Conservation (phyloP, 2,329 filamentous ascomycete species). For the Clonostachys solani region DNA sequence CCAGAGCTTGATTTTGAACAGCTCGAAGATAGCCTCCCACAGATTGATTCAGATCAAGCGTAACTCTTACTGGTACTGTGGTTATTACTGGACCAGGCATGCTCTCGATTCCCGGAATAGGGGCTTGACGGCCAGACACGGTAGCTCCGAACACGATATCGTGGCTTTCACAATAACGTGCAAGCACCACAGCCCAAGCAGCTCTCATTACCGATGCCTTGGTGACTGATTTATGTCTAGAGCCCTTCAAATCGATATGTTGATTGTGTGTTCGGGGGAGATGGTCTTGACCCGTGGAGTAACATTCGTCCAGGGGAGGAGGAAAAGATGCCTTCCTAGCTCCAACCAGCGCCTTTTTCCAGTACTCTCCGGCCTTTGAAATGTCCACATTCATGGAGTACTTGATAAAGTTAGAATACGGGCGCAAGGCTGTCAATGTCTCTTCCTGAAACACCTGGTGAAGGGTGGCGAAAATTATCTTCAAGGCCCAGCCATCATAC, state of each 20-base stretch:
- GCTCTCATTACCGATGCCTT: conserved; percentile 13
- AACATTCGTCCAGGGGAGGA: not conserved
- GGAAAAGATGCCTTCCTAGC: conserved; percentile 5
- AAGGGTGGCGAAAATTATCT: conserved; percentile 39
- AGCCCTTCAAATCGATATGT: not conserved
- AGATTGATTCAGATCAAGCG: conserved; percentile 1
- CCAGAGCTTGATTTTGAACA: conserved; percentile 3
- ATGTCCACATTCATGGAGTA: conserved; percentile 1
- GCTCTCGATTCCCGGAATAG: not conserved
- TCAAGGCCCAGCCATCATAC: conserved; percentile 59
- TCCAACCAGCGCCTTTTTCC: conserved; percentile 3
- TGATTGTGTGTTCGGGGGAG: not conserved
- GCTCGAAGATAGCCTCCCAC: conserved; percentile 3
- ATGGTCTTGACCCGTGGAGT: not conserved
- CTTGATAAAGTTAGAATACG: conserved; percentile 4
- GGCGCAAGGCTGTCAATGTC: not conserved
- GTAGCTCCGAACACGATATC: conserved; percentile 16
- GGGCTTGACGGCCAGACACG: conserved; percentile 13
- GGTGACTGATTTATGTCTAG: conserved; percentile 3
- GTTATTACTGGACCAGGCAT: conserved; percentile 9
- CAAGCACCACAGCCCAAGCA: conserved; percentile 19
- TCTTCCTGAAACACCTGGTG: conserved; percentile 1
- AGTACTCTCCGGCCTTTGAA: conserved; percentile 2
- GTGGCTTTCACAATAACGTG: conserved; percentile 7
- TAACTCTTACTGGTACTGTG: conserved; percentile 7